phyloP scores from a whole-genome alignment of 345 rosid genomes.

The Dimocarpus longan region DNA sequence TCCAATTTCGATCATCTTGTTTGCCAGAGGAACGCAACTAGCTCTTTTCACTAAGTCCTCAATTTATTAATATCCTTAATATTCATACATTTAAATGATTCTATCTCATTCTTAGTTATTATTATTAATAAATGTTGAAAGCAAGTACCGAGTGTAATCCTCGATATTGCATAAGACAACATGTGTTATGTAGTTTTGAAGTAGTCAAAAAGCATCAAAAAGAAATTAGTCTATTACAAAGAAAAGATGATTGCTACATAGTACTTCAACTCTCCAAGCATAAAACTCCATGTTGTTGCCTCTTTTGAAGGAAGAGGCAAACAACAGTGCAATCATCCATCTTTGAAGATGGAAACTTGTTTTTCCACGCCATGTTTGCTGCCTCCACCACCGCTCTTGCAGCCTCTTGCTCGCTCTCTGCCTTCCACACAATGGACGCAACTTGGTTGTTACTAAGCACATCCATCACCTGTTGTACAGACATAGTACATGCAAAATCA shows the following conservation, averaged over 20 bases:
- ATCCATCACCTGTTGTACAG: constrained; percentile 66
- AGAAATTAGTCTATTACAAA: background rate
- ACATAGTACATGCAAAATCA: background rate
- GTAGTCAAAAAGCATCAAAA: background rate
- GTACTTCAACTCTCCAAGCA: background rate
- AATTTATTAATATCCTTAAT: background rate
- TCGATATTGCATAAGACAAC: background rate
- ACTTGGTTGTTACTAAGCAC: constrained; percentile 74
- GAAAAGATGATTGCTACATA: background rate
- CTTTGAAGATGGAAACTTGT: constrained; percentile 57
- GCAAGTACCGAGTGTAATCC: background rate
- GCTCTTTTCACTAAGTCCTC: background rate
- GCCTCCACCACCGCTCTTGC: constrained; percentile 68
- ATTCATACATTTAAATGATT: background rate
- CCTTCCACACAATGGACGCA: constrained; percentile 46
- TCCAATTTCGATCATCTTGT: no score
- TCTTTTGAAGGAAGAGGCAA: constrained; percentile 58
- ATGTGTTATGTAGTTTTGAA: background rate
- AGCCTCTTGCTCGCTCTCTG: constrained; percentile 44
- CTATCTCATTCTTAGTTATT: background rate
- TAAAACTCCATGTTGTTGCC: background rate
- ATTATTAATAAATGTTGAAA: background rate
- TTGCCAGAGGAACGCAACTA: no score
- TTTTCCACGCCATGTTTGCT: constrained; percentile 62
- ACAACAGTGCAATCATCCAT: constrained; percentile 71